Evolutionary conservation across 257 asterid genomes (phyloP), one percentile per base, ranked within the genome.

Genomic region (Lantana camara): DNA sequence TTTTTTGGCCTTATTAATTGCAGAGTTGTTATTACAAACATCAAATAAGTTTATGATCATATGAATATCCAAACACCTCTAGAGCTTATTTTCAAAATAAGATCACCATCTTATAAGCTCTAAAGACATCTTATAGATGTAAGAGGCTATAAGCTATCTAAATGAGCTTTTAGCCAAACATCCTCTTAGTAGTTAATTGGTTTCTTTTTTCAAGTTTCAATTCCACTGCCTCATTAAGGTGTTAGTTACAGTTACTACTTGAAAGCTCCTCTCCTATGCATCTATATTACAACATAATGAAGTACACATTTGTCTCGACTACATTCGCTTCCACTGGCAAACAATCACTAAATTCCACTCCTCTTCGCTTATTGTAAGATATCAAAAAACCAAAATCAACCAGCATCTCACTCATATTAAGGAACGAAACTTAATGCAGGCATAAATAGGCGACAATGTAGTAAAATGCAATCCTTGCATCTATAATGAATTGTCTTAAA

Each of bases 381-480:
- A 2, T 27, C 32, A 27, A 2, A 27, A 2, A 27, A 27, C 32
- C 32, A 27, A 27, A 27, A 27, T 27, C 32, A 27, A 27, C 32
- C 32, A 27, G 2, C 32, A 2, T 38, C 45, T 38, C 9, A 38
- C 14, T 70, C 63, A 34, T 35, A 27, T n/a, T 23, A 63, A 52
- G n/a, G 3, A 55, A 41, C 22, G 42, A 8, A 63, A 51, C 57
- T 19, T 51, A 57, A 27, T 17, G 50, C n/a, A 62, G 19, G 57
- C 68, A 63, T 50, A 47, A 32, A 47, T 10, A 34, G 57, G 52
- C 52, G 34, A 54, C 27, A 64, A 42, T 40, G 64, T 17, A 46
- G 7, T 17, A 48, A 64, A 72, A 68, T 27, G 10, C 49, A 64
- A 50, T 13, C 51, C 55, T 48, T 16, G 19, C 58, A 52, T 49